Evolutionary conservation across 2,329 filamentous ascomycete species (phyloP), one percentile per base, ranked within the genome.

Genomic region (Paracoccidioides lutzii): DNA sequence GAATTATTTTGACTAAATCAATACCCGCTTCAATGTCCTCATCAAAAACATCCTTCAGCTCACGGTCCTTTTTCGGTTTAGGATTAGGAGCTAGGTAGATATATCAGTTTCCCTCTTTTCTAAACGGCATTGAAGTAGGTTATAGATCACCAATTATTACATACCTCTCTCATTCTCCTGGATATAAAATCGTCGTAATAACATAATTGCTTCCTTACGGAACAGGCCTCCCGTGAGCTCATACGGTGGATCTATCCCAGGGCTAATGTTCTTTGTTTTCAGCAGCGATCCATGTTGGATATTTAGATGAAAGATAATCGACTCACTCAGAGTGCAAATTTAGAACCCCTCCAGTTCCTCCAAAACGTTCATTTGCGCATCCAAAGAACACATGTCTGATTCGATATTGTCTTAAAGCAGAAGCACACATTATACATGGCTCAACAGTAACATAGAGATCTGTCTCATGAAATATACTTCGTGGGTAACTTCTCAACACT

Each of bases 371-470:
- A 69, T 98, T 98, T 64, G 87, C 82, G 58, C 90, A 95, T 4
- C 93, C 94, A 70, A 93, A 98, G 71, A 91, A 97, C 37, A 98
- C 93, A 62, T 85, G 86, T 59, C 86, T 82, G 70, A 98, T 90
- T 12, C 83, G 81, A 61, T 94, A 85, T 71, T 98, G 94, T 53
- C 90, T 83, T 52, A 98, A 79, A 54, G 94, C 82, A 5, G 90
- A 94, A 10, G 93, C 93, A 68, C 93, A 98, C 93, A 98, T 98
- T 74, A 98, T 89, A 70, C 93, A 98, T 4, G 93, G 93, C 73
- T 98, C 94, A 54, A 98, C 91, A 0, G 93, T 98, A 51, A 98
- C 93, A 71, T 98, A 98, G 53, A 98, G 81, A 65, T 86, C 83
- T 8, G 83, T 86, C 60, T 90, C 81, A 42, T 76, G 76, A 62